Percentiles rank a stretch among this genome's conserved stretches.
These are phyloP conservation scores for Ambispora gerdemannii DNA, from an alignment of 192 early-diverging fungal species.

Conservation along the genomic window DNA sequence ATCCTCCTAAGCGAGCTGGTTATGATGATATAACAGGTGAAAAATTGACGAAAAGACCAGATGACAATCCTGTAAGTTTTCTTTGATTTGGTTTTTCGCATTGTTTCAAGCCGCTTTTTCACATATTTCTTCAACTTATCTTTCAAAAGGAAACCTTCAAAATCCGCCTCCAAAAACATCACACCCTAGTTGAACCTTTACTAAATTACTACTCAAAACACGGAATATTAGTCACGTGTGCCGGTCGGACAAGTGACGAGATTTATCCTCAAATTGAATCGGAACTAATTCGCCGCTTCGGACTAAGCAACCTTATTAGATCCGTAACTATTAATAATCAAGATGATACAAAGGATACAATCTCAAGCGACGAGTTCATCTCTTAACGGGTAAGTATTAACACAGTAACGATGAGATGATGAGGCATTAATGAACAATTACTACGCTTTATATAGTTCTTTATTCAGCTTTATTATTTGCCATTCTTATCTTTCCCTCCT, in stretches of 20 bases:
- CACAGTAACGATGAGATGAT: no score
- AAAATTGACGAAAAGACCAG: slow-evolving; percentile 77
- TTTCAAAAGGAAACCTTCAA: slow-evolving; percentile 71
- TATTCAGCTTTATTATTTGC: no score
- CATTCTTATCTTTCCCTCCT: no score
- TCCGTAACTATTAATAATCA: neutral
- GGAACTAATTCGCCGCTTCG: slow-evolving; percentile 40
- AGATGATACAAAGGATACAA: neutral
- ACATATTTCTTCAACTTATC: neutral
- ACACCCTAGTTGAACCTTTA: slow-evolving; percentile 75
- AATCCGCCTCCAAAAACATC: slow-evolving; percentile 72
- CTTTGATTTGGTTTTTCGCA: slow-evolving; percentile 2
- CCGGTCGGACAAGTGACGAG: slow-evolving; percentile 82
- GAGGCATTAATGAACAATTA: no score
- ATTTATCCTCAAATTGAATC: slow-evolving; percentile 85
- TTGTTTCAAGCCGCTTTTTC: slow-evolving; percentile 8
- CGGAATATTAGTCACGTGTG: slow-evolving; percentile 65
- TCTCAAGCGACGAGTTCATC: no score
- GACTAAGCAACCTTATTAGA: neutral
- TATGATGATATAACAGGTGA: slow-evolving; percentile 94
- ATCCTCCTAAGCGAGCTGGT: slow-evolving; percentile 79
- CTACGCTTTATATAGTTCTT: no score
- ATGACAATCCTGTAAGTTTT: slow-evolving; percentile 70
- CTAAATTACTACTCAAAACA: slow-evolving; percentile 74
- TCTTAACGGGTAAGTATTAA: neutral